Evolutionary conservation across 2,329 filamentous ascomycete species (phyloP), one percentile per base, ranked within the genome.

Genomic region (Cercospora canescens): DNA sequence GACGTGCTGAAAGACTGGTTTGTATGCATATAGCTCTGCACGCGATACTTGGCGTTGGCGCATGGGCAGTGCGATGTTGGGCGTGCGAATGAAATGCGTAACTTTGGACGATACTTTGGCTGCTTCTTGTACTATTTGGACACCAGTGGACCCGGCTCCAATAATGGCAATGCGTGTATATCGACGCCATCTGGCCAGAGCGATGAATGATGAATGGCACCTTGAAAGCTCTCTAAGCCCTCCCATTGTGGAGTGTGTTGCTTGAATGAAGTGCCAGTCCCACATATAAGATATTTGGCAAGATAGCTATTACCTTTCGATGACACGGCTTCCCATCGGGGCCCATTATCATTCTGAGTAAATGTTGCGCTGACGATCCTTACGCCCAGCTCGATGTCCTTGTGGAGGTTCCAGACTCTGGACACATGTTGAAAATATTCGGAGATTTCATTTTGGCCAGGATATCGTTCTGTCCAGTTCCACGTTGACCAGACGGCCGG

Each of bases 21-120:
- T 52, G 24, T 52, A 52, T 8, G 45, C 45, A 24, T 52, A 52
- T 9, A 52, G 24, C 28, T 52, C 45, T 61, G 83, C 80, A 2
- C 74, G 76, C 0, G 81, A 82, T 35, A 88, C 77, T 0, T 77
- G 41, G 5, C 80, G 78, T 63, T 84, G 82, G 3, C 82, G 80
- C 86, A 91, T 89, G 0, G 88, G 87, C 2, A 91, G 71, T 0
- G 86, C 86, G 6, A 89, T 79, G 65, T 90, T 91, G 0, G 89
- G 88, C 0, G 88, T 90, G 11, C 89, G 83, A 71, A 90, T 87
- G 76, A 90, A 90, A 28, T 90, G 85, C 1, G 79, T 82, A 0
- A 91, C 75, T 1, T 73, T 78, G 1, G 55, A 63, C 6, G 71
- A 71, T 14, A 73, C 70, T 37, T 74, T 74, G n/a, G 70, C 68